Base-by-base conservation (phyloP, 1,284 basidiomycete genomes). In the Meira miltonrushii region DNA sequence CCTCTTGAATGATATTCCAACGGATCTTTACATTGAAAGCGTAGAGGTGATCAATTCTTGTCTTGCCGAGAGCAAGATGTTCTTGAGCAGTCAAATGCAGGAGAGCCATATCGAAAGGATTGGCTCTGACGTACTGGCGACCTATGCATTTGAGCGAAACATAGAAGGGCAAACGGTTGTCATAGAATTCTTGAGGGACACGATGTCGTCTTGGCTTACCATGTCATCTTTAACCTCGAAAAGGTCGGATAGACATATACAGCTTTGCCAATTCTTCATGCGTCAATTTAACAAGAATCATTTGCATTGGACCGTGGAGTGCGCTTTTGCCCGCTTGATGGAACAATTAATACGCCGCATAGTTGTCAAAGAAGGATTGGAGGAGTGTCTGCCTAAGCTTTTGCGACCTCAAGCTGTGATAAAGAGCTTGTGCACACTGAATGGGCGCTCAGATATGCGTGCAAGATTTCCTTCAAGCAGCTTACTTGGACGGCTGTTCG, bases 391-490 rank as follows among this genome's bases (percentile, higher is more conserved):
- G 0, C 55, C 54, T 15, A 59, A 50, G 46, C 60, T 17, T 59
- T 53, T 28, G 44, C 48, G 1, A 39, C 48, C 43, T 23, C 13
- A 3, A 54, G 55, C 33, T 46, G 58, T 2, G 57, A 64, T 15
- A 33, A 17, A 10, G 4, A 59, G 62, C 2, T 54, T 69, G 17
- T 50, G 65, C 17, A 23, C 55, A 2, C 44, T 67, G 47, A 60
- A 58, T 23, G 71, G 77, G 17, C 93, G 96, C 76, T 77, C 80
- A 47, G 93, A 97, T 75, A 85, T 88, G n/a, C 85, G 92, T 23
- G 87, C 95, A 38, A 87, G 93, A 6, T 88, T 91, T 67, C 86
- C 89, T 21, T 84, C 84, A 1, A 87, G 88, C 1, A 80, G 83
- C 2, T 81, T 85, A 6, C 85, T 84, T 33, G 85, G 88, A 2